Evolutionary conservation across 192 early-diverging fungal species (phyloP), one percentile per base, ranked within the genome.

Genomic region (Chytriomyces sp.): DNA sequence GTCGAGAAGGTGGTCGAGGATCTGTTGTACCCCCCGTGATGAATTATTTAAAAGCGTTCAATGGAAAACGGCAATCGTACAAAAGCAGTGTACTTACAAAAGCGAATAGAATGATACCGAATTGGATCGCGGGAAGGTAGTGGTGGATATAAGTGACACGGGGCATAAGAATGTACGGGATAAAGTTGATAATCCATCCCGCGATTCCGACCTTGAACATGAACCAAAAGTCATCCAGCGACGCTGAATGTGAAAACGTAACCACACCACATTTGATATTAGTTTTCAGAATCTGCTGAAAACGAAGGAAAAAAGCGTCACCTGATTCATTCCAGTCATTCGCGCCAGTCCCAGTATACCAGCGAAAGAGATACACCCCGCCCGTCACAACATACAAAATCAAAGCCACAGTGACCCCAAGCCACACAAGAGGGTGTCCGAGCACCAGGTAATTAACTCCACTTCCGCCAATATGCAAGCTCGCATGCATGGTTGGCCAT

Each of bases 141-240:
- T 98, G 97, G 79, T 99, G 97, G 50, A 97, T 81, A 65, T 98
- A 99, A 0, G 92, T 95, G 61, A 98, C 95, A 35, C 97, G 91
- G 28, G 96, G 96, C 95, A 99, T 98, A 59, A 97, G 86, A 73
- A 84, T 96, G 87, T 97, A 98, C 13, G 96, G 96, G 26, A 92
- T 47, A 80, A 97, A 99, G 82, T 99, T 97, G 64, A 97, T 80
- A 49, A 92, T 81, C 96, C 96, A 99, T 10, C 96, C 97, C 50
- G 91, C 79, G 23, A 91, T 83, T 53, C 94, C 88, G n/a, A 93
- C 78, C 78, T 94, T 91, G 35, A 85, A 86, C 24, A 86, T 89
- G 62, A 89, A 93, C 18, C 85, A 77, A 73, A 96, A 96, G 24
- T 92, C 78, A 49, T 93, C 85, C 91, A 91, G 93, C 69, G 57